Base-by-base conservation (phyloP, 2,329 filamentous ascomycete genomes). In the Clonostachys rhizophaga region DNA sequence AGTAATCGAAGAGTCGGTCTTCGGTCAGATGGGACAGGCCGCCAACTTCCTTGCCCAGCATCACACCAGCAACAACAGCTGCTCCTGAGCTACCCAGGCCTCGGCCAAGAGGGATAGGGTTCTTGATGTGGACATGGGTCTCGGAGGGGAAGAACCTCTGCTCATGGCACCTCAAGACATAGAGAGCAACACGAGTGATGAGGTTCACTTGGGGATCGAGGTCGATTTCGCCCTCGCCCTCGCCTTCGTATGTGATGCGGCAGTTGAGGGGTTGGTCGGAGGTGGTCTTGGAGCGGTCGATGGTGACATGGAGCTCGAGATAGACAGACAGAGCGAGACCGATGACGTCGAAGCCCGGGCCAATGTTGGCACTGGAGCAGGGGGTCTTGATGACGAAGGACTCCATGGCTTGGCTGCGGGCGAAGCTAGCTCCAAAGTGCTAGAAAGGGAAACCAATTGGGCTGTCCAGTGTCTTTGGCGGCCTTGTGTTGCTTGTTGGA, bases 361-460 rank as follows among this genome's bases (percentile, higher is more conserved):
- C 92, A 63, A 97, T 96, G 75, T 97, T 97, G 71, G 92, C 92
- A 52, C 91, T 96, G 50, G 92, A 97, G 73, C 89, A 95, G 54
- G 92, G 92, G 52, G 90, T 89, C 70, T 79, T 83, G 75, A 91
- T 88, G 56, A 78, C 72, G 68, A 87, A 86, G 47, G 80, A 81
- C 61, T 83, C 78, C 71, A 76, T 76, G 58, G 50, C 55, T 30
- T 30, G 24, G 24, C 24, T 30, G 24, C 24, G 24, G 24, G 24
- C 24, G 24, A 30, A 30, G 24, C 24, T 30, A 30, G 24, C 24
- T 30, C 24, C 24, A 30, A 30, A 10, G 24, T 30, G 24, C 24
- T 30, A 30, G 24, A 30, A 10, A 30, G 6, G 24, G 24, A 30
- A 30, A 30, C 24, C 24, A 30, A 30, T 10, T 10, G 24, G 24